These are phyloP conservation scores for Claviceps maximensis DNA, from an alignment of 2,329 filamentous ascomycete species.

Conservation along the genomic window DNA sequence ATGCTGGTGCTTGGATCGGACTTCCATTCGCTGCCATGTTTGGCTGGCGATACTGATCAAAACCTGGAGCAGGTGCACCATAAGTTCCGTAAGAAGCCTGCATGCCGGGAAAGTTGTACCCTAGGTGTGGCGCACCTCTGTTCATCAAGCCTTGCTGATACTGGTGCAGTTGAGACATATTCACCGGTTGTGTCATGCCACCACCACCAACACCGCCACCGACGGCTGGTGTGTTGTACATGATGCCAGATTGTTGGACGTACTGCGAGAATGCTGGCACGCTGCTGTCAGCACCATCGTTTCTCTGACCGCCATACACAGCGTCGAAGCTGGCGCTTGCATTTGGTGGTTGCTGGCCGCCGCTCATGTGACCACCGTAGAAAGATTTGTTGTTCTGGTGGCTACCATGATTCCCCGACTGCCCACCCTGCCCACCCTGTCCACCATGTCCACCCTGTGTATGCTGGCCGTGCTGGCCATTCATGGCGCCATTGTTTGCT, in stretches of 20 bases:
- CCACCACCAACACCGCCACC: constrained; percentile 31
- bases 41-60: constrained; percentile 44
- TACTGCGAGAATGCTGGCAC: constrained; percentile 38
- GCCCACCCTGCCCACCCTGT: constrained; percentile 20
- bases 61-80: constrained; percentile 30
- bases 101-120: constrained; percentile 43
- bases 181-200: constrained; percentile 32
- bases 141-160: constrained; percentile 47
- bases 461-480: constrained; percentile 28
- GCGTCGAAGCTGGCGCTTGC: constrained; percentile 34
- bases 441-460: constrained; percentile 16
- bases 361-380: constrained; percentile 39
- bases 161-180: constrained; percentile 38
- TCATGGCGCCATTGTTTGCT: constrained; percentile 23
- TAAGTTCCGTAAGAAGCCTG: constrained; percentile 43
- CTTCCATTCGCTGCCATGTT: constrained; percentile 35
- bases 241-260: constrained; percentile 33
- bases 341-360: constrained; percentile 19
- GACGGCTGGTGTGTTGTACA: constrained; percentile 35
- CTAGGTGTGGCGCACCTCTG: constrained; percentile 38
- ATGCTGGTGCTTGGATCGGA: constrained; percentile 33
- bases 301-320: constrained; percentile 37
- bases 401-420: constrained; percentile 12
- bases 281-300: constrained; percentile 37
- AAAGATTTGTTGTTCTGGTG: constrained; percentile 31